Evolutionary conservation across 495 filamentous ascomycete genomes (phyloP), one percentile per base, ranked within the genome.

Genomic region (Aspergillus asperescens): DNA sequence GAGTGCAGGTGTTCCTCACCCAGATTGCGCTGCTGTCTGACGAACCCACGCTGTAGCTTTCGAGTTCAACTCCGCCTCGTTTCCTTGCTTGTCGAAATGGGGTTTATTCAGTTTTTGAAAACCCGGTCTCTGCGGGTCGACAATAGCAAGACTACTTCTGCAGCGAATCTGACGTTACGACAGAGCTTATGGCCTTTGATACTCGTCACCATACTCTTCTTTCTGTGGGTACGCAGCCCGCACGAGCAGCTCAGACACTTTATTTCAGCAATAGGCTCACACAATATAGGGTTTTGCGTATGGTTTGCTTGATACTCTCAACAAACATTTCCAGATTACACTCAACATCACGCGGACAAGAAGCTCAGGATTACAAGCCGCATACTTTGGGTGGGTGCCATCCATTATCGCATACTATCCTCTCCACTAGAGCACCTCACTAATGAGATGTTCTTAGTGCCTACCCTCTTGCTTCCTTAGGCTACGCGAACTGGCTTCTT

Each of bases 191-290:
- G 73, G 58, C 76, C 77, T 9, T 65, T 79, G 40, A 55, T 62
- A 10, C 63, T 81, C 5, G 75, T 69, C 51, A 76, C 70, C 19
- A 77, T 83, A 48, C 71, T 89, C n/a, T 88, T 87, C 70, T 88
- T 90, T 65, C 69, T 89, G 42, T 88, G 84, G 87, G 69, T 71
- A 57, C 20, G 40, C 19, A 19, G 9, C 7, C 4, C 4, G 2
- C 16, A 13, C 16, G 12, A 3, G 6, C 15, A 12, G 19, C 1
- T 10, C 35, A 44, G 28, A 40, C 19, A 13, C 13, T 5, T n/a
- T 6, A 37, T 19, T 12, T 20, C 12, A 28, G 13, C 3, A n/a
- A 25, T 10, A 5, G 15, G 19, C 46, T 51, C 38, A 50, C 44
- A 13, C 28, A 0, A 24, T 62, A 19, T 59, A 76, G 77, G 77